Evolutionary conservation across 2,329 filamentous ascomycete species (phyloP), one percentile per base, ranked within the genome.

Genomic region (Onygenales sp.): DNA sequence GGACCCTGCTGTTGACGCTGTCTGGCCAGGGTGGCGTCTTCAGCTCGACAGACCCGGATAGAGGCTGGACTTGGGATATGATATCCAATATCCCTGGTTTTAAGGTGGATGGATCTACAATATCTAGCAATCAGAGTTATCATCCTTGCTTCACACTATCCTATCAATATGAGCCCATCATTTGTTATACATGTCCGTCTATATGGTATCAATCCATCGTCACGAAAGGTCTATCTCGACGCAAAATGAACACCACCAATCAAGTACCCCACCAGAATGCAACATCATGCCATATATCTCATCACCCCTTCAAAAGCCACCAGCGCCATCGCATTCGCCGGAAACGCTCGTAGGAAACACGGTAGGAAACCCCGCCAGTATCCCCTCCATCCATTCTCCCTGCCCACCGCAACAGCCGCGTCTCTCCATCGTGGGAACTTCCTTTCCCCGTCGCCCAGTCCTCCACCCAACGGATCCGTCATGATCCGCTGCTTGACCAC

Each of bases 401-500:
- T 75, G 63, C 87, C 94, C 1, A 97, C 86, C 0, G 86, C 80
- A 51, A 67, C 74, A 0, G 88, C 92, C 0, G 92, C 93, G 60
- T 92, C 83, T 65, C 78, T 82, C 93, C 93, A 97, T 49, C 77
- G 74, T 10, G 72, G 75, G 66, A 91, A 97, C 59, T 75, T 81
- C 57, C 83, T 79, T 54, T 79, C 75, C 8, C 87, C 84, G 59
- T 89, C 86, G 14, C 77, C 75, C 10, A 91, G 70, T 1, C 74
- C 75, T 1, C 86, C 85, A 1, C 86, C 91, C 51, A 97, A 74
- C 4, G 88, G 84, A 70, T 97, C 93, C 11, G 92, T 96, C 93
- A 98, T 97, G 66, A 98, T 86, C 34, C 90, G 80, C 75, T 97
- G 92, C 78, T 97, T 97, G 52, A 97, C 84, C 21, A 96, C 88